Conservation (phyloP, 2,329 filamentous ascomycete species). For the Aspergillus fijiensis region DNA sequence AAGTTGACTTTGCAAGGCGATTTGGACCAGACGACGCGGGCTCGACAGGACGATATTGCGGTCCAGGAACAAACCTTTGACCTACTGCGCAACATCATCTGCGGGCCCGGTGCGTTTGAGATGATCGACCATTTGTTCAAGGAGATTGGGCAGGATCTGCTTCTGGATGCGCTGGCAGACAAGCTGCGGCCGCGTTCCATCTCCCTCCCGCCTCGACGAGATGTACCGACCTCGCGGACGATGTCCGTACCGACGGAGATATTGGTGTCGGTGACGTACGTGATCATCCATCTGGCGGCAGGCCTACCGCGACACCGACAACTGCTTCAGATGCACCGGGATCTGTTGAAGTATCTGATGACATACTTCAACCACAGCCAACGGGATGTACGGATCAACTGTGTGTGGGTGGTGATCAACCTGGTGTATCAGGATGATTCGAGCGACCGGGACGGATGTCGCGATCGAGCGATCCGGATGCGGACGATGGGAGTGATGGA, state of each 20-base stretch:
- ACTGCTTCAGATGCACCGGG: constrained; percentile 71
- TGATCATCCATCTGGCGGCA: constrained; percentile 85
- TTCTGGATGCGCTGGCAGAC: constrained; percentile 77
- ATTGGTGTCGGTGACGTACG: constrained; percentile 72
- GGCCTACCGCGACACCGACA: constrained; percentile 76
- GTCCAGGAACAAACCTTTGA: constrained; percentile 91
- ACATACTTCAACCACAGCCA: constrained; percentile 72
- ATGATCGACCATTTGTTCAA: constrained; percentile 86
- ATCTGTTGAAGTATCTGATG: constrained; percentile 70
- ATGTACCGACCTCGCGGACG: constrained; percentile 29
- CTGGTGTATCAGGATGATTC: constrained; percentile 79
- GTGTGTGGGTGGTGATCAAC: constrained; percentile 83
- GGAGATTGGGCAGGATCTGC: constrained; percentile 69
- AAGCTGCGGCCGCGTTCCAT: constrained; percentile 64
- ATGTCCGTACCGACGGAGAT: constrained; percentile 58
- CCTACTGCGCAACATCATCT: constrained; percentile 86
- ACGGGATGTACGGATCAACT: constrained; percentile 70
- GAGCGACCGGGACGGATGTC: constrained; percentile 63
- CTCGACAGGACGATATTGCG: constrained; percentile 73
- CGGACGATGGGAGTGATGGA: constrained; percentile 69
- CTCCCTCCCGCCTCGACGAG: constrained; percentile 33
- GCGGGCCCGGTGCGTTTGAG: constrained; percentile 57
- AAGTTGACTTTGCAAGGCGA: constrained; percentile 61
- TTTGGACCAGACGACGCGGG: constrained; percentile 64
- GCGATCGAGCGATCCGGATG: constrained; percentile 67